Percentiles rank a stretch among this genome's conserved stretches.
phyloP scores from a whole-genome alignment of 2,329 filamentous ascomycete species.

The Claviceps digitariae region DNA sequence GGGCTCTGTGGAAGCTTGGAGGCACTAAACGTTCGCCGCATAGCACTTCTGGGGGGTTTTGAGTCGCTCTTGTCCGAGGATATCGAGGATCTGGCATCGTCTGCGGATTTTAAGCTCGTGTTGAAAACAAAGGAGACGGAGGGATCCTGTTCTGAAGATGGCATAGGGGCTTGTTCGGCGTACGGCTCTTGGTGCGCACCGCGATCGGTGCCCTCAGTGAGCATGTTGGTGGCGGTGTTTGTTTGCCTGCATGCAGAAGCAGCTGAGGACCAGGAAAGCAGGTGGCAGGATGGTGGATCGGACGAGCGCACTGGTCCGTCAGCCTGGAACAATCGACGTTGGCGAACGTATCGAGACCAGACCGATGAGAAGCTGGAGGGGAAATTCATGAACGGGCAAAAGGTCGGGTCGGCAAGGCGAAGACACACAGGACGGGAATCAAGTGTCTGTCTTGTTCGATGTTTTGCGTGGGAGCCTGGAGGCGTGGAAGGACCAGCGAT shows the following conservation, averaged over 20 bases:
- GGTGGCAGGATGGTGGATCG: neutral
- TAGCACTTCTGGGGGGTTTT: slow-evolving; percentile 38
- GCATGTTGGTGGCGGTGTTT: slow-evolving; percentile 1
- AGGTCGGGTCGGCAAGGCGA: neutral
- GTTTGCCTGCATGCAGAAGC: slow-evolving; percentile 5
- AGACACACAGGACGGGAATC: neutral
- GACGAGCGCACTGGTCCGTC: neutral
- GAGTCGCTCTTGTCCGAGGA: slow-evolving; percentile 39
- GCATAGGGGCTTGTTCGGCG: slow-evolving; percentile 6
- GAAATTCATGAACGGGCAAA: neutral
- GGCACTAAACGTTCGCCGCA: slow-evolving; percentile 41
- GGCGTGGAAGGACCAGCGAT: slow-evolving; percentile 5
- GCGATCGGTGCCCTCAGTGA: neutral
- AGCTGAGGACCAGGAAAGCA: slow-evolving; percentile 3
- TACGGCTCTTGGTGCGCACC: neutral
- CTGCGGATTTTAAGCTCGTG: slow-evolving; percentile 21
- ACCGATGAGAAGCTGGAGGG: neutral
- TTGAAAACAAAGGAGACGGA: slow-evolving; percentile 23
- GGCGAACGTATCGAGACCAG: neutral
- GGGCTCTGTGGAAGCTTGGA: slow-evolving; percentile 38
- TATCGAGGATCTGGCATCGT: slow-evolving; percentile 35
- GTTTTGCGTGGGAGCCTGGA: slow-evolving; percentile 2
- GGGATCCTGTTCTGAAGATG: slow-evolving; percentile 10
- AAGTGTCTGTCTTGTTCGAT: neutral
- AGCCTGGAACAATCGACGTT: neutral